These are phyloP conservation scores for Penicillium maclennaniae DNA, from an alignment of 495 filamentous ascomycete species.

Conservation along the genomic window DNA sequence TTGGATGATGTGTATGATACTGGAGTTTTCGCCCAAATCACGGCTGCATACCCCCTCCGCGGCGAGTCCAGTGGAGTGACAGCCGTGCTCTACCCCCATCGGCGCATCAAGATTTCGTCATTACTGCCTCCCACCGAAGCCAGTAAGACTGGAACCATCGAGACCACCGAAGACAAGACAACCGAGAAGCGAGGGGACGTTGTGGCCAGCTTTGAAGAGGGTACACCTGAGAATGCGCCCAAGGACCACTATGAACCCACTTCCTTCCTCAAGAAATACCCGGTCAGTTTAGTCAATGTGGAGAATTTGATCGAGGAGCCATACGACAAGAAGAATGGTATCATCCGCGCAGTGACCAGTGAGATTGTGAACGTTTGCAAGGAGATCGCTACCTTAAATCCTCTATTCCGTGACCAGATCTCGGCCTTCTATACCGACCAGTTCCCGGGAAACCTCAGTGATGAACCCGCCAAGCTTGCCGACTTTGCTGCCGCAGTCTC, in stretches of 20 bases:
- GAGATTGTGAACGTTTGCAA: conserved; percentile 99
- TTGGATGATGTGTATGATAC: conserved; percentile 88
- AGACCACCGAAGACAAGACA: conserved; percentile 52
- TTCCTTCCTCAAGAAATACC: conserved; percentile 83
- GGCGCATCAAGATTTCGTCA: conserved; percentile 83
- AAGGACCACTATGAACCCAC: conserved; percentile 77
- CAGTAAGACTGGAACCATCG: conserved; percentile 20
- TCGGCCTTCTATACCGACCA: conserved; percentile 95
- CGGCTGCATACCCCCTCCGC: conserved; percentile 84
- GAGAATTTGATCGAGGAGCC: conserved; percentile 88
- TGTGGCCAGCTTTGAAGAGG: conserved; percentile 96
- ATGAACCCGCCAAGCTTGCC: conserved; percentile 90
- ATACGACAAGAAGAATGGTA: conserved; percentile 79
- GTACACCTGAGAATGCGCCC: conserved; percentile 34
- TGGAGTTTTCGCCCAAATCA: conserved; percentile 96
- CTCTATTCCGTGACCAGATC: conserved; percentile 95
- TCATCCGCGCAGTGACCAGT: conserved; percentile 86
- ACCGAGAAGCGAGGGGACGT: conserved; percentile 83
- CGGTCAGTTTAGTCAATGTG: conserved; percentile 88
- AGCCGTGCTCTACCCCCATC: conserved; percentile 91
- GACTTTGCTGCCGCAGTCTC: conserved; percentile 97
- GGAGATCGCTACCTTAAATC: conserved; percentile 88
- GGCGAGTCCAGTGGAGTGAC: conserved; percentile 77
- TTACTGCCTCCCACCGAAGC: conserved; percentile 63
- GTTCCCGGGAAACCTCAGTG: conserved; percentile 86